These are phyloP conservation scores for Taphrina flavorubra DNA, from an alignment of 1,139 yeast species.

Conservation along the genomic window DNA sequence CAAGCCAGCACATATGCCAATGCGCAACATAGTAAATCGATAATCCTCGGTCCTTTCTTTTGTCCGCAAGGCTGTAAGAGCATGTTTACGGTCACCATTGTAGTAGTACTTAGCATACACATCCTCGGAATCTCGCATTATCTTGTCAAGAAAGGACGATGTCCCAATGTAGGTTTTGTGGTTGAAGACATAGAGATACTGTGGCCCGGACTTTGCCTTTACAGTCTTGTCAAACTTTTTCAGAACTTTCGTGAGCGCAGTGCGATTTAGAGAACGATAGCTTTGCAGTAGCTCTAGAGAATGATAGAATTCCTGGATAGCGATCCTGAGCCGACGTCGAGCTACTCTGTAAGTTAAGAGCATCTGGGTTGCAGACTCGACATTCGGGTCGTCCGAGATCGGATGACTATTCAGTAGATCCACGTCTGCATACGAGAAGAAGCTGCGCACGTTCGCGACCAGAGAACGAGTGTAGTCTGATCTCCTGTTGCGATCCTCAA, in stretches of 20 bases:
- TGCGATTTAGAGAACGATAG: conserved; percentile 75
- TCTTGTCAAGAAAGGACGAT: conserved; percentile 69
- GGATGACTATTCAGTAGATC: conserved; percentile 17
- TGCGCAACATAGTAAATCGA: conserved; percentile 54
- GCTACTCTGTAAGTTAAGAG: conserved; percentile 58
- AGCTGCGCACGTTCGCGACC: conserved; percentile 19
- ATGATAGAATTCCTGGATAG: conserved; percentile 78
- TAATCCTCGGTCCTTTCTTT: conserved; percentile 54
- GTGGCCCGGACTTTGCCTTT: conserved; percentile 57
- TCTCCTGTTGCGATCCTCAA: conserved; percentile 5
- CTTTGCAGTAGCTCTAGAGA: conserved; percentile 78
- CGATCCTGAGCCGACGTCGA: conserved; percentile 73
- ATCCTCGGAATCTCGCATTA: conserved; percentile 69
- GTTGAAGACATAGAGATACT: conserved; percentile 66
- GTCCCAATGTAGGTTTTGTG: conserved; percentile 62
- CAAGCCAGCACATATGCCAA: conserved; percentile 71
- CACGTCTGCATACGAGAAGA: conserved; percentile 28
- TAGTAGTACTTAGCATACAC: conserved; percentile 72
- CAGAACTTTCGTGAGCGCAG: conserved; percentile 85
- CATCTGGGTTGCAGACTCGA: conserved; percentile 41
- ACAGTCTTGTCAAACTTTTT: conserved; percentile 87
- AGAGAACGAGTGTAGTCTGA: conserved; percentile 13
- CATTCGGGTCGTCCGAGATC: conserved; percentile 32
- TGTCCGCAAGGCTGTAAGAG: conserved; percentile 71
- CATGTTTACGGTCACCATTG: conserved; percentile 72